Base-by-base conservation (phyloP, 1,139 yeast genomes). In the Yamadazyma mexicana region DNA sequence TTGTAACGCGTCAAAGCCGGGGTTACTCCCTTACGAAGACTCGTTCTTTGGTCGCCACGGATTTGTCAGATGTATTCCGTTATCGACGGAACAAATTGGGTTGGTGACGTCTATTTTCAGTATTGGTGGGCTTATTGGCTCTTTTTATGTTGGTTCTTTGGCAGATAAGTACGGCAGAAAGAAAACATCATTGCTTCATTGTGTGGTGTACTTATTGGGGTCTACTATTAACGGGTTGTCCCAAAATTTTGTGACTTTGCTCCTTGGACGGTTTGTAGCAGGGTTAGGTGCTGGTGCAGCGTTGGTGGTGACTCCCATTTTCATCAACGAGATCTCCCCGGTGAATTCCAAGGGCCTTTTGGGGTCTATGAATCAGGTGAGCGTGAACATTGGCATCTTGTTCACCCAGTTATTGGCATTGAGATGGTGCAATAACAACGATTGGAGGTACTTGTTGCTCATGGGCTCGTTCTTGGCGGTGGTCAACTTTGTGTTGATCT, bases 231-330 rank as follows among this genome's bases (percentile, higher is more conserved):
- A 84, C 58, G 80, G 82, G 5, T 51, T 68, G 12, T 69, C 87
- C 12, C 65, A 71, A 35, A 55, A 67, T 10, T 77, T 75, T 43
- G 17, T 45, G 8, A 54, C 59, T 5, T 60, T 91, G 48, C 56
- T 79, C 12, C n/a, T 75, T 11, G 98, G 97, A 0, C 69, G 98
- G 43, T 73, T 88, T 40, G 53, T 87, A 5, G 77, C 86, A 27
- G 98, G 98, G 0, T 42, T 88, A 5, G 95, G 87, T 2, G 95
- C 96, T 7, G 98, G 98, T 4, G 71, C 83, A 8, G 84, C 92
- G 1, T 75, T 92, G 45, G 98, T 92, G 4, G 79, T 86, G 11
- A 84, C 91, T 0, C 94, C 98, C 0, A 63, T 92, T 43, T 81
- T 81, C 50, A 79, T 91, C 49, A 83, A 82, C 55, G 96, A 89